Evolutionary conservation across 768 basidiomycete genomes (phyloP).

Genomic region (Boletus reticulatus): DNA sequence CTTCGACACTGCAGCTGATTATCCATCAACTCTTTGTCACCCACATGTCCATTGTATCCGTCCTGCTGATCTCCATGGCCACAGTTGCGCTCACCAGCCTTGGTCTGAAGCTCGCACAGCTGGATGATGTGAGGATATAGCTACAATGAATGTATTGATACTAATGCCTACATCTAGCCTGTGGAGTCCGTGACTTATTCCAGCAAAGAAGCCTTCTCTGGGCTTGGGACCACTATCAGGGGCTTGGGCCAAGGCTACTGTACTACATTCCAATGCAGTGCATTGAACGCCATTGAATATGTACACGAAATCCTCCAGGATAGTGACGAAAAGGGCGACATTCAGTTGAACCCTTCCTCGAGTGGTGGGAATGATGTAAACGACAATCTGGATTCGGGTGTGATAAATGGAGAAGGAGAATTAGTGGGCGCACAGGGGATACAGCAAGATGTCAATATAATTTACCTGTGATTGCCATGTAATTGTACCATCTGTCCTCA

Average conservation of each 20-base stretch:
- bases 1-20: neutral
- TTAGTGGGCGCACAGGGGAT: no score
- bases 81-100: neutral
- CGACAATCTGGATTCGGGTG: neutral
- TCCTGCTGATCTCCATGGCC: neutral
- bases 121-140: neutral
- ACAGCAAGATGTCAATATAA: no score
- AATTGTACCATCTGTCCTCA: no score
- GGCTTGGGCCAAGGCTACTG: neutral
- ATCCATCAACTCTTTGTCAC: neutral
- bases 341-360: neutral
- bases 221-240: neutral
- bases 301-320: neutral
- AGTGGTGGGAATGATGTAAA: neutral
- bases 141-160: neutral
- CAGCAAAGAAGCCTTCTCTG: neutral
- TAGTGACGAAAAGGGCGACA: neutral
- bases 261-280: neutral
- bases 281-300: neutral
- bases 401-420: neutral
- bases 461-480: no score
- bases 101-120: neutral
- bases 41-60: neutral
- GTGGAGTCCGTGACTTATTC: neutral
- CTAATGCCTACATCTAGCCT: neutral